phyloP scores from a whole-genome alignment of 2,329 filamentous ascomycete genomes.

The Aspergillus sp. region DNA sequence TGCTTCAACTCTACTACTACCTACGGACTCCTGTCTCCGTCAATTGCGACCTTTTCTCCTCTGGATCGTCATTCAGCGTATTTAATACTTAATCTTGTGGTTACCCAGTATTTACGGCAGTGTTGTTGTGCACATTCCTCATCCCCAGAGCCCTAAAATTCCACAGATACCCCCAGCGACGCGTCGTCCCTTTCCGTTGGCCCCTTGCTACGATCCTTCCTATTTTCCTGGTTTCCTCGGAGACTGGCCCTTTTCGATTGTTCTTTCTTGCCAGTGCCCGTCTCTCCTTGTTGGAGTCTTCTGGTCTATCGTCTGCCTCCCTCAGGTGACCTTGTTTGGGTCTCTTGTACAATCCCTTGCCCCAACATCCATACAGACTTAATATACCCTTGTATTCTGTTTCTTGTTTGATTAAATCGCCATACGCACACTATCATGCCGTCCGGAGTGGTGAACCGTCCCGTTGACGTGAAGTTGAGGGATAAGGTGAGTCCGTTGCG shows the following conservation, averaged over 20 bases:
- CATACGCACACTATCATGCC: constrained; percentile 26
- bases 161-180: constrained; percentile 21
- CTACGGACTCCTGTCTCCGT: background rate
- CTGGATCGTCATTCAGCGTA: background rate
- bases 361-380: background rate
- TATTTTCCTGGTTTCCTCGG: background rate
- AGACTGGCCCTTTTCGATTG: background rate
- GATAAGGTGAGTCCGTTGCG: constrained; percentile 54
- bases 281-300: background rate
- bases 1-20: background rate
- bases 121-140: constrained; percentile 1
- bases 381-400: background rate
- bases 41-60: background rate
- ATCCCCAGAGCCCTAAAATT: constrained; percentile 14
- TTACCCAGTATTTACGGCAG: background rate
- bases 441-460: constrained; percentile 61
- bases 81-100: background rate
- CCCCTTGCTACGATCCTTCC: constrained; percentile 5
- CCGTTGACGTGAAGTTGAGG: constrained; percentile 70
- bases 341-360: background rate
- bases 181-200: constrained; percentile 4
- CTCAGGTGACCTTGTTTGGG: background rate
- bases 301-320: background rate
- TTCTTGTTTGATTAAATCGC: background rate
- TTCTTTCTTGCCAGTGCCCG: background rate